Conservation (phyloP, 2,329 filamentous ascomycete species). For the Fusarium sp. region DNA sequence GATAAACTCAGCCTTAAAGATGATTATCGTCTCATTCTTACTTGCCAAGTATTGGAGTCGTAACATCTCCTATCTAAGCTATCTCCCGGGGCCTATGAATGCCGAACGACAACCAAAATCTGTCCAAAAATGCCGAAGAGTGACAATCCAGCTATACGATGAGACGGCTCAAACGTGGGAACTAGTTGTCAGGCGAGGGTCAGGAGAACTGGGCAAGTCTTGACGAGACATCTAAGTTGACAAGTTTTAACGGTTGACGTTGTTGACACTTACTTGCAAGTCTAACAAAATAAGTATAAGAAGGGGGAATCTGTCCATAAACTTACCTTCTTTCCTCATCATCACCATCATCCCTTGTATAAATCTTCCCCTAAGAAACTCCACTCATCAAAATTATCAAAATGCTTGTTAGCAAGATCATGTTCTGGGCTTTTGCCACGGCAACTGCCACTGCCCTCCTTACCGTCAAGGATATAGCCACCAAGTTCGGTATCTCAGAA, state of each 20-base stretch:
- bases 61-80: not conserved
- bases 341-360: not conserved
- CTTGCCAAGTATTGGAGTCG: not conserved
- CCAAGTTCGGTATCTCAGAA: not conserved
- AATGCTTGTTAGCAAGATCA: slow-evolving; percentile 1
- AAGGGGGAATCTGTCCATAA: rapidly evolving
- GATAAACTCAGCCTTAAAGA: not conserved
- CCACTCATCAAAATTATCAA: not conserved
- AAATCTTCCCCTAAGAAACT: not conserved
- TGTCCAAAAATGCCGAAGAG: not conserved
- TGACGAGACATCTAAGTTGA: not conserved
- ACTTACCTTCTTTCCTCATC: not conserved
- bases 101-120: not conserved
- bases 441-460: not conserved
- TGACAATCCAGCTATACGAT: not conserved
- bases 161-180: not conserved
- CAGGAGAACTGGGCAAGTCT: not conserved
- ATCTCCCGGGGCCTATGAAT: not conserved
- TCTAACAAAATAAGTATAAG: not conserved
- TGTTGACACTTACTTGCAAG: no score
- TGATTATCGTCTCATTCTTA: not conserved
- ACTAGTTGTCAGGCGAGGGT: not conserved
- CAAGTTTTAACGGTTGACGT: no score
- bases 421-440: not conserved
- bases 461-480: not conserved